Conservation (phyloP, 345 rosid genomes). For the Alliaria petiolata region DNA sequence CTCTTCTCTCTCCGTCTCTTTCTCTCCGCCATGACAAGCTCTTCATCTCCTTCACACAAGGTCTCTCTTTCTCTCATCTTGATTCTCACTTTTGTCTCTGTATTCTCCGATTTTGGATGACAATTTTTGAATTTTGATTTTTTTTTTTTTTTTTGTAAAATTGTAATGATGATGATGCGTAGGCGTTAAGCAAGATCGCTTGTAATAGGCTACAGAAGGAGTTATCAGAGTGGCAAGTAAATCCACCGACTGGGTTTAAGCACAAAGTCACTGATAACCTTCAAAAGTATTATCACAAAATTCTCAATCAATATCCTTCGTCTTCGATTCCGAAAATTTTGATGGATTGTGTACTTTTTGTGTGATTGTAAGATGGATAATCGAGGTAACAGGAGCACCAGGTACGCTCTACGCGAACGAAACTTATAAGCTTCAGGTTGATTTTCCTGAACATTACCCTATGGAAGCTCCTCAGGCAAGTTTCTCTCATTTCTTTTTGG, state of each 20-base stretch:
- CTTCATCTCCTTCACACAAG: slow-evolving; percentile 74
- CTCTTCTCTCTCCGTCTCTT: not conserved
- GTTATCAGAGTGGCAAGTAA: slow-evolving; percentile 93
- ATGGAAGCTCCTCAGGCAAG: slow-evolving; percentile 82
- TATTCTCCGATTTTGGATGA: not conserved
- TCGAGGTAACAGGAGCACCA: slow-evolving; percentile 73
- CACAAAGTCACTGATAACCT: slow-evolving; percentile 67
- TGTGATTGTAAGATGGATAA: slow-evolving; percentile 47
- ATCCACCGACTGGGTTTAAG: slow-evolving; percentile 77
- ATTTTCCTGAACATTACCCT: slow-evolving; percentile 73
- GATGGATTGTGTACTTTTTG: not conserved
- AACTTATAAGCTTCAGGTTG: slow-evolving; percentile 71
- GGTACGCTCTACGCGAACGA: slow-evolving; percentile 69
- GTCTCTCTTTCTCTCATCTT: too few relatives aligned
- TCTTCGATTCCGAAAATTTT: not conserved
- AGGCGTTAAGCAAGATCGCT: slow-evolving; percentile 97
- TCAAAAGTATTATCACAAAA: slow-evolving; percentile 36
- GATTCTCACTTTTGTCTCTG: not conserved
- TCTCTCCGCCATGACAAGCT: slow-evolving; percentile 62
- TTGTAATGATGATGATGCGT: not conserved
- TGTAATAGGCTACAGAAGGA: slow-evolving; percentile 95
- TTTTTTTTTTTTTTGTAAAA: not conserved
- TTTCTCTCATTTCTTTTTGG: not conserved
- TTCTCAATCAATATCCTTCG: not conserved
- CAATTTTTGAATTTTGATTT: not conserved